Evolutionary conservation across 768 basidiomycete species (phyloP).

Genomic region (Tulasnella sp.): DNA sequence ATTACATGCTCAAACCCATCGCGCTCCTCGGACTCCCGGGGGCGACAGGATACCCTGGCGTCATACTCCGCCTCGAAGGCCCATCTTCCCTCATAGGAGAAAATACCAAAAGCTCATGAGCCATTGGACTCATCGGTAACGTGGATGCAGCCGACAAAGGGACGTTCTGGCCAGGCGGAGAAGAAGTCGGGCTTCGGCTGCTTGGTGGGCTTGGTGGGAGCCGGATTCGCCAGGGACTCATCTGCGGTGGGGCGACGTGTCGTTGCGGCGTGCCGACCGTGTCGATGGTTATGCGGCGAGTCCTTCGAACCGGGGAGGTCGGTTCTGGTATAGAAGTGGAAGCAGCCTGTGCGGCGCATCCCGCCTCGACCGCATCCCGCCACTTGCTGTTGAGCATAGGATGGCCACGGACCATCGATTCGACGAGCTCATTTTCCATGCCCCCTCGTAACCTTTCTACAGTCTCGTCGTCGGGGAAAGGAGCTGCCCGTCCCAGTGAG

Average conservation of each 20-base stretch:
- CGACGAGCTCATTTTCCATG: conserved; percentile 65
- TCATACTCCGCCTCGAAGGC: not conserved
- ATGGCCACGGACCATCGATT: conserved; percentile 55
- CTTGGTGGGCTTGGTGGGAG: too few species aligned
- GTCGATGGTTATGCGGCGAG: too few species aligned
- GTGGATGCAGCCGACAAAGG: not conserved
- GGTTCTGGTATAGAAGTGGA: too few species aligned
- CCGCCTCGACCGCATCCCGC: conserved; percentile 6
- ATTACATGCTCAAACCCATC: not conserved
- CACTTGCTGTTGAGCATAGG: conserved; percentile 31
- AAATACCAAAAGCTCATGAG: not conserved
- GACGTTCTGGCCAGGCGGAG: not conserved
- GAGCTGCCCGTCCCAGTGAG: conserved; percentile 30
- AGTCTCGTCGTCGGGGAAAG: conserved; percentile 39
- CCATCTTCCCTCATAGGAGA: not conserved
- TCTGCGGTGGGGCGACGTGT: too few species aligned
- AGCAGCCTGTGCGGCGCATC: too few species aligned
- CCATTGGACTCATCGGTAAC: not conserved
- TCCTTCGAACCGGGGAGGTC: too few species aligned
- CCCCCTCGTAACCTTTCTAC: conserved; percentile 49
- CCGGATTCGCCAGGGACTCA: too few species aligned
- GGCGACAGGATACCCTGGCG: not conserved
- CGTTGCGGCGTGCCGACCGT: too few species aligned
- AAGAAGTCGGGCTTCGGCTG: too few species aligned
- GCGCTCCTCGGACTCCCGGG: not conserved